Conservation (phyloP, 805 yeast species). For the Cyberlindnera veronae region DNA sequence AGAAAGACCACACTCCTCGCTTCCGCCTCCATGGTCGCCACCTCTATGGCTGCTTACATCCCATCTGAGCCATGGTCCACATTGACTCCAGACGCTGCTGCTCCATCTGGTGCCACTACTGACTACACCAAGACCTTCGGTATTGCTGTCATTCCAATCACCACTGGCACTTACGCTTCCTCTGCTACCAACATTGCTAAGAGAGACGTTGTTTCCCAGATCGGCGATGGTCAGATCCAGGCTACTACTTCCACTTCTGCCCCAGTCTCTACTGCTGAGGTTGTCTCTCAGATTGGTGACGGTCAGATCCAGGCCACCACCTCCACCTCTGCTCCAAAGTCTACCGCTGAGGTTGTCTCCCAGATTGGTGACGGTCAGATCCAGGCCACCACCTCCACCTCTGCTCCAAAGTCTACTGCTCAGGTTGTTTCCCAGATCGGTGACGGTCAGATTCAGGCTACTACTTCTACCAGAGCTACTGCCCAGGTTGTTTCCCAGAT, state of each 20-base stretch:
- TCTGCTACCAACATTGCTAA: conserved; percentile 23
- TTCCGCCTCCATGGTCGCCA: conserved; percentile 44
- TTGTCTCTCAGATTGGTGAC: conserved; percentile 42
- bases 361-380: conserved; percentile 48
- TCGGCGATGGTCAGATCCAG: conserved; percentile 58
- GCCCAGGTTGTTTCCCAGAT: conserved; percentile 27
- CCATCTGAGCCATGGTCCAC: conserved; percentile 53
- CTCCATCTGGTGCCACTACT: conserved; percentile 37
- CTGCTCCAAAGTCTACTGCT: conserved; percentile 30
- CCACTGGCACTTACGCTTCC: conserved; percentile 33
- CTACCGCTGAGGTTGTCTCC: conserved; percentile 32
- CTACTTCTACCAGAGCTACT: conserved; percentile 27
- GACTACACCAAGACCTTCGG: conserved; percentile 39
- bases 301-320: conserved; percentile 37
- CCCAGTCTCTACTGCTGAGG: conserved; percentile 31
- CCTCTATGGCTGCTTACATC: conserved; percentile 56
- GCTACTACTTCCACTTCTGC: conserved; percentile 36
- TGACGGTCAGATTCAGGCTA: conserved; percentile 26
- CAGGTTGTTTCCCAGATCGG: conserved; percentile 24
- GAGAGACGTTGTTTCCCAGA: conserved; percentile 48
- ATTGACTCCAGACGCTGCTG: conserved; percentile 37
- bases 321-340: conserved; percentile 19
- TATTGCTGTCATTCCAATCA: conserved; percentile 38
- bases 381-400: conserved; percentile 18
- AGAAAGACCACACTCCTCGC: conserved; percentile 35